Percentiles rank a stretch among this genome's conserved stretches.
phyloP scores from a whole-genome alignment of 2,329 filamentous ascomycete genomes.

The Apiospora aurea region DNA sequence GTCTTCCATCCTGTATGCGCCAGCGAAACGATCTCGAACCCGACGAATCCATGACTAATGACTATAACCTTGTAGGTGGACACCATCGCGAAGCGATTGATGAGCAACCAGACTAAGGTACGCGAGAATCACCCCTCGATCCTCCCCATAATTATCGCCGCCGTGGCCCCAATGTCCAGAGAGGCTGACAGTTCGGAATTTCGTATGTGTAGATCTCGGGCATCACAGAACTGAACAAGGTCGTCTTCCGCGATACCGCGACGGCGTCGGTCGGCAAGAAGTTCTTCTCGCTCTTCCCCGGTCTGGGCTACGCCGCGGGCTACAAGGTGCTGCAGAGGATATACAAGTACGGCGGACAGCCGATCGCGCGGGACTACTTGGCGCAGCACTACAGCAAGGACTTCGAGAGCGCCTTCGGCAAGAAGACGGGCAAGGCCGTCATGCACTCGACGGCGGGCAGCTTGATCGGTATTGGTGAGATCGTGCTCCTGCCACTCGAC shows the following conservation, averaged over 20 bases:
- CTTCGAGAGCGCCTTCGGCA: conserved; percentile 91
- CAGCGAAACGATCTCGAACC: background rate
- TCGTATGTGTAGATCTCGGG: conserved; percentile 33
- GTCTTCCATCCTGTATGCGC: conserved; percentile 71
- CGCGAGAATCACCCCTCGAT: conserved; percentile 31
- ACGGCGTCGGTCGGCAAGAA: conserved; percentile 73
- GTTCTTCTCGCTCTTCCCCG: conserved; percentile 95
- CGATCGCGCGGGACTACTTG: conserved; percentile 91
- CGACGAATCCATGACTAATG: conserved; percentile 28
- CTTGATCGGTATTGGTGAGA: conserved; percentile 96
- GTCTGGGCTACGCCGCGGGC: conserved; percentile 94
- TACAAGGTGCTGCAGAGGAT: conserved; percentile 98
- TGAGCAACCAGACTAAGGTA: conserved; percentile 92
- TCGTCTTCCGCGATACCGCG: conserved; percentile 94
- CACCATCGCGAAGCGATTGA: conserved; percentile 97
- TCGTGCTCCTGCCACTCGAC: conserved; percentile 91
- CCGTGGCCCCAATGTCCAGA: background rate
- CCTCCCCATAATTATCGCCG: background rate
- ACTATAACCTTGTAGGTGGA: conserved; percentile 71
- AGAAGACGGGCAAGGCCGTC: conserved; percentile 97
- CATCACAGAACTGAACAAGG: conserved; percentile 75
- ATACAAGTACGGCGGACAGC: conserved; percentile 99
- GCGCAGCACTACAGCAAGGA: conserved; percentile 77
- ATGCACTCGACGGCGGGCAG: conserved; percentile 96
- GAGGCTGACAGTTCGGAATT: background rate